These are phyloP conservation scores for Cutaneotrichosporon cutaneum DNA, from an alignment of 1,284 basidiomycete species.

Conservation along the genomic window DNA sequence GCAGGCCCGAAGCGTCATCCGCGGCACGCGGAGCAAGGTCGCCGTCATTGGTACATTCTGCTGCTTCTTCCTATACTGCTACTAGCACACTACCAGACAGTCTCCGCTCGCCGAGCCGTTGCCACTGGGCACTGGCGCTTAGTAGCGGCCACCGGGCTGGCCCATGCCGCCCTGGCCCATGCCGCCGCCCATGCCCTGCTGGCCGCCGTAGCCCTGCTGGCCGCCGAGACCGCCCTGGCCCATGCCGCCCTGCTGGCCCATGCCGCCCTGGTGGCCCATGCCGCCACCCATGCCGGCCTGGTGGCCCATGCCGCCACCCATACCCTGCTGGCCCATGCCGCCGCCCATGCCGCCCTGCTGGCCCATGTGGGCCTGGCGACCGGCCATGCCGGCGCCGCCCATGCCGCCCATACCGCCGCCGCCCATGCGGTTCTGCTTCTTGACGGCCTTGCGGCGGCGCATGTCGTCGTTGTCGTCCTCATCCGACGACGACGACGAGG, in stretches of 20 bases:
- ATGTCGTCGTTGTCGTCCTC: constrained; percentile 16
- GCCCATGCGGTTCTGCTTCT: constrained; percentile 12
- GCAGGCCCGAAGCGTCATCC: too few species aligned
- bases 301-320: neutral
- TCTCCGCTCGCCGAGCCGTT: too few species aligned
- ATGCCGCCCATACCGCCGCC: neutral
- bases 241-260: constrained; percentile 9
- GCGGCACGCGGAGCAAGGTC: too few species aligned
- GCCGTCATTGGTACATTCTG: too few species aligned
- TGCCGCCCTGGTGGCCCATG: neutral
- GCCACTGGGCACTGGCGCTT: neutral
- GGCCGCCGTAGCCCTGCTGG: neutral
- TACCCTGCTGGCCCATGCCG: constrained; percentile 2
- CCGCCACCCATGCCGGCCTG: constrained; percentile 4
- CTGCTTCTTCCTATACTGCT: too few species aligned
- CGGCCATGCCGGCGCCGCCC: neutral
- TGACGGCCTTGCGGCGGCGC: constrained; percentile 16
- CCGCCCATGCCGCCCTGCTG: constrained; percentile 1
- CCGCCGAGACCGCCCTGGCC: neutral
- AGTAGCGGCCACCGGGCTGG: constrained; percentile 12
- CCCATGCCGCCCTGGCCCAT: constrained; percentile 1
- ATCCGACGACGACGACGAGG: constrained; percentile 17
- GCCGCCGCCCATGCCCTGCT: constrained; percentile 5
- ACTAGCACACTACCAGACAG: too few species aligned
- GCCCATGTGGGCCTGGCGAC: neutral